Percentiles rank a stretch among this genome's conserved stretches.
These are phyloP conservation scores for Agrocybe pediades DNA, from an alignment of 768 basidiomycete genomes.

Conservation along the genomic window DNA sequence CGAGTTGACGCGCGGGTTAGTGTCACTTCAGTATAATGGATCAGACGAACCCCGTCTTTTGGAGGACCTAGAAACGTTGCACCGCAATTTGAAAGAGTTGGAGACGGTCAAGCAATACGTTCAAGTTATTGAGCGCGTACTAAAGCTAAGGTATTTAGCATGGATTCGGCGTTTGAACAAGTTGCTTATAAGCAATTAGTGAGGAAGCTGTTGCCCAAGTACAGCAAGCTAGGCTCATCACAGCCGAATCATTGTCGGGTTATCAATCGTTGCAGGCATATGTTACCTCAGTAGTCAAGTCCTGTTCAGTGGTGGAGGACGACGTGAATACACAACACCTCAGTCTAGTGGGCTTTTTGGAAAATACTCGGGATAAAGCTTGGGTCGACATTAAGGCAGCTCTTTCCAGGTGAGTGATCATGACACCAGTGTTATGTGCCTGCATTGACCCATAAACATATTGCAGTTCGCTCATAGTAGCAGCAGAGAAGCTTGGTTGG, in stretches of 20 bases:
- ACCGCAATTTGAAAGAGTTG: constrained; percentile 75
- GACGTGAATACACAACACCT: constrained; percentile 50
- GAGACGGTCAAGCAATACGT: constrained; percentile 78
- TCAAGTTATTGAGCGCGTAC: constrained; percentile 66
- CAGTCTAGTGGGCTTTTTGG: constrained; percentile 63
- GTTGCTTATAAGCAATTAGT: constrained; percentile 34
- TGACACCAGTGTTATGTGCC: background rate
- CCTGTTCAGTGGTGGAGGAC: constrained; percentile 49
- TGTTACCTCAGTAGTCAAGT: constrained; percentile 46
- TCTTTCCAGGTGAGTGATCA: constrained; percentile 58
- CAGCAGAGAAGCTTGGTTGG: constrained; percentile 84
- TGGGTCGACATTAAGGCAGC: constrained; percentile 75
- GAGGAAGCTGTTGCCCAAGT: constrained; percentile 61
- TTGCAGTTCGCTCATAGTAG: constrained; percentile 58
- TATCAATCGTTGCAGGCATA: constrained; percentile 68
- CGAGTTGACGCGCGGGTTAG: constrained; percentile 63
- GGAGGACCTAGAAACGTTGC: constrained; percentile 80
- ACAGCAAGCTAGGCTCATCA: constrained; percentile 39
- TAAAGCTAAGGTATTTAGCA: constrained; percentile 63
- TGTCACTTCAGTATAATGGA: constrained; percentile 53
- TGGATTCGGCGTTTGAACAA: background rate
- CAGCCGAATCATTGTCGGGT: constrained; percentile 46
- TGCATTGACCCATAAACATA: constrained; percentile 7
- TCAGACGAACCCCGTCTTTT: constrained; percentile 64
- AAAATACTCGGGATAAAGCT: constrained; percentile 64